Percentiles rank a stretch among this genome's conserved stretches.
These are phyloP conservation scores for Sporothrix schenckii DNA, from an alignment of 2,329 filamentous ascomycete species.

Conservation along the genomic window DNA sequence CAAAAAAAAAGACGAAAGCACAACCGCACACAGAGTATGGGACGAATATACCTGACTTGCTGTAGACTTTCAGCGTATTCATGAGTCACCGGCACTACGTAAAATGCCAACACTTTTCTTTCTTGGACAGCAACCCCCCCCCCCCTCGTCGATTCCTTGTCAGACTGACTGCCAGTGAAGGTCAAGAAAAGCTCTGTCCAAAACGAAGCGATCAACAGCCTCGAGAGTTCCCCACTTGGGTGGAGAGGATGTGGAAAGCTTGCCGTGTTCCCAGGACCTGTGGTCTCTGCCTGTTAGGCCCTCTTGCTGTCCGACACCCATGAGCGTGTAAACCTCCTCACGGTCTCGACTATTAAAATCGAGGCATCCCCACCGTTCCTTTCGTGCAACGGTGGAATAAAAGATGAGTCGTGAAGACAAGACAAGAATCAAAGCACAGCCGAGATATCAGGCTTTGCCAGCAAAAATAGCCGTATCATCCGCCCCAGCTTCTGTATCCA, in stretches of 20 bases:
- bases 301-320: background rate
- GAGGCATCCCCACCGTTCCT: conserved; percentile 8
- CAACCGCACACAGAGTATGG: too few species aligned
- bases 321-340: background rate
- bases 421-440: background rate
- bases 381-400: background rate
- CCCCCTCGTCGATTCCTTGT: background rate
- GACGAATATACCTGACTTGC: background rate
- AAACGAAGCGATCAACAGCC: conserved; percentile 7
- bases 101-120: background rate
- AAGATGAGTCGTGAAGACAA: background rate
- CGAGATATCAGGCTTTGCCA: background rate
- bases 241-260: conserved; percentile 1
- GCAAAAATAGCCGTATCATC: background rate
- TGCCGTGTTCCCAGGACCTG: conserved; percentile 9
- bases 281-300: conserved; percentile 19
- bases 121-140: background rate
- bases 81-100: conserved; percentile 22
- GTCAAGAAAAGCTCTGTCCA: background rate
- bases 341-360: conserved; percentile 19
- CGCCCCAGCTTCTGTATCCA: background rate
- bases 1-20: background rate
- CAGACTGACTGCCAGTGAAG: background rate
- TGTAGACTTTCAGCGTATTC: background rate
- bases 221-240: background rate